Percentiles rank a stretch among this genome's conserved stretches.
These are phyloP conservation scores for Backusella psychrophila DNA, from an alignment of 192 early-diverging fungal species.

Conservation along the genomic window DNA sequence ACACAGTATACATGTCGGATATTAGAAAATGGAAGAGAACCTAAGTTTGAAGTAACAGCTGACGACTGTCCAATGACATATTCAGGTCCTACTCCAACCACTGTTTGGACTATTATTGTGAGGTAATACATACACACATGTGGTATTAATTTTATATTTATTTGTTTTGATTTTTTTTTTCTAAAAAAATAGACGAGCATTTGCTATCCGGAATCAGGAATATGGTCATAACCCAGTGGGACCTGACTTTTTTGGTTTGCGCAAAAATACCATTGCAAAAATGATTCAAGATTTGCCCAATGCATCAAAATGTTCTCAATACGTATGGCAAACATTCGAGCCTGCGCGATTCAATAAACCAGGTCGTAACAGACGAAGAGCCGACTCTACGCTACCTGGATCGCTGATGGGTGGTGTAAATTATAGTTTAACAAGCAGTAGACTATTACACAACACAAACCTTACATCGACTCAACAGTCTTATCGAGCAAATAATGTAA, in stretches of 20 bases:
- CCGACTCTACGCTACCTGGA: conserved; percentile 17
- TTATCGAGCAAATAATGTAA: background rate
- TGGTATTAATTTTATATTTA: background rate
- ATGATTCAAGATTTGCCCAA: conserved; percentile 90
- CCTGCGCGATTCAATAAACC: conserved; percentile 38
- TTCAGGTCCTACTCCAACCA: conserved; percentile 72
- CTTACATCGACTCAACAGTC: conserved; percentile 3
- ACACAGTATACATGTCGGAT: conserved; percentile 73
- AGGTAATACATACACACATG: conserved; percentile 24
- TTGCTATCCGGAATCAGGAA: conserved; percentile 76
- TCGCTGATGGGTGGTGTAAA: conserved; percentile 24
- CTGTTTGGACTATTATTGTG: conserved; percentile 85
- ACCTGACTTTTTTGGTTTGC: conserved; percentile 91
- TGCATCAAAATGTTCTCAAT: conserved; percentile 69
- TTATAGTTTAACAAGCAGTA: conserved; percentile 27
- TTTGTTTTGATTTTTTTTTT: conserved; percentile 9
- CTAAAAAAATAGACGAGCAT: conserved; percentile 45
- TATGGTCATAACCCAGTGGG: conserved; percentile 80
- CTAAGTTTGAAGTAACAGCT: conserved; percentile 76
- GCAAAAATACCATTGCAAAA: conserved; percentile 79
- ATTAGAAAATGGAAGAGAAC: conserved; percentile 79
- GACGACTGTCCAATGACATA: conserved; percentile 64
- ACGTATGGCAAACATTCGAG: conserved; percentile 69
- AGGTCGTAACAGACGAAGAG: conserved; percentile 25
- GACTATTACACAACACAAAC: conserved; percentile 3